Evolutionary conservation across 805 yeast genomes (phyloP), one percentile per base, ranked within the genome.

Genomic region (Kodamaea laetipori): DNA sequence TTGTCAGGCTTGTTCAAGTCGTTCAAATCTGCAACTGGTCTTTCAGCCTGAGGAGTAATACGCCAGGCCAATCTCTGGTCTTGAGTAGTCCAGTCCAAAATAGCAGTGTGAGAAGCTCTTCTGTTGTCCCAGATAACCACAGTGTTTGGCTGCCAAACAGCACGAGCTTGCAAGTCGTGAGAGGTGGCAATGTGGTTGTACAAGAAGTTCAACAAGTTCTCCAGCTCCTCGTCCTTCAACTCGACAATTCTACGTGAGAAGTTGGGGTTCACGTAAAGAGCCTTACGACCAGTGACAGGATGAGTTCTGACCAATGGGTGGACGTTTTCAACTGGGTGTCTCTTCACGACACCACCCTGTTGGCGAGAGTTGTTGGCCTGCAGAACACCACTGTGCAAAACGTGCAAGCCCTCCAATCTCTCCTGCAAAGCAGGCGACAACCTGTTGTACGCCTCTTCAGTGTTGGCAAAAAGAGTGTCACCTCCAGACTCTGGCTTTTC

Each of bases 61-160:
- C 73, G 53, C 41, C 61, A 61, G 4, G 69, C 69, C 40, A 62
- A 64, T 52, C 73, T 64, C 7, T 49, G 48, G 6, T 53, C 58
- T 3, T 59, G 57, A 16, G 54, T 45, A 32, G 60, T 62, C 65
- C 69, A 67, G 55, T 67, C 73, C 38, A 60, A 50, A 24, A 61
- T 57, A 6, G 74, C 71, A 24, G 68, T 52, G 51, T 67, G 72
- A 9, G 51, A 48, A 13, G 64, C 67, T 45, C 66, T 56, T 56
- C 73, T 61, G 54, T 68, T 68, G 44, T 68, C 73, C 69, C 72
- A 68, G 18, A 66, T 53, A 25, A 63, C 72, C 23, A 68, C 71
- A 12, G 71, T 57, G 25, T 55, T 56, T 7, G 65, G 62, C 50
- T 66, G 64, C 65, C 66, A 68, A 15, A 36, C 53, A 4, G 67